These are phyloP conservation scores for Harrya chromipes DNA, from an alignment of 768 basidiomycete genomes.

Conservation along the genomic window DNA sequence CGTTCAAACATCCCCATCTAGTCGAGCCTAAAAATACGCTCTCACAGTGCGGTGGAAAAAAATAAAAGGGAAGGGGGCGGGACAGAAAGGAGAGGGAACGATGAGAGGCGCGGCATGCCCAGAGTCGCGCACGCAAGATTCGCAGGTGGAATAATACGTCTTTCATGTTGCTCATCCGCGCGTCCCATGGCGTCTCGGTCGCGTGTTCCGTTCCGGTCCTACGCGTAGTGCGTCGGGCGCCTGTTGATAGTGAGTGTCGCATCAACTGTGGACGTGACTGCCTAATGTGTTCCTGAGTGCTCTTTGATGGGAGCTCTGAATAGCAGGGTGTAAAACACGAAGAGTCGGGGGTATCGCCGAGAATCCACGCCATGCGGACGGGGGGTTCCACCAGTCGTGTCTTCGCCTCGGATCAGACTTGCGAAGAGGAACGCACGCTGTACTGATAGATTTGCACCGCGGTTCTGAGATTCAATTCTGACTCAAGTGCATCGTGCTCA, in stretches of 20 bases:
- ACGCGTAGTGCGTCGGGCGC: too few relatives aligned
- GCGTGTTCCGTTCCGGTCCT: too few relatives aligned
- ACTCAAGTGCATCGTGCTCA: too few relatives aligned
- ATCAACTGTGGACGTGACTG: too few relatives aligned
- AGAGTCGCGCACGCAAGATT: constrained; percentile 12
- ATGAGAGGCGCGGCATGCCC: neutral
- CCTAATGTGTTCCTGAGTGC: too few relatives aligned
- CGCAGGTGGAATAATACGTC: neutral
- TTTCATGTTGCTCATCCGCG: too few relatives aligned
- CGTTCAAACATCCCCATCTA: neutral
- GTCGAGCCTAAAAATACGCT: neutral
- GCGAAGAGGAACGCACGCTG: neutral
- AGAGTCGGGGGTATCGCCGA: neutral
- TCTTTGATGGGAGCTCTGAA: too few relatives aligned
- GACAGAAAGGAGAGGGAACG: neutral
- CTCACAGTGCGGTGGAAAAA: too few relatives aligned
- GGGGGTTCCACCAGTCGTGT: neutral
- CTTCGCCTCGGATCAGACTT: constrained; percentile 24
- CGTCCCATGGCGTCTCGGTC: neutral
- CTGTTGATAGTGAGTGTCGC: too few relatives aligned
- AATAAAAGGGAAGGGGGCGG: neutral
- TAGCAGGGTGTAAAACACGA: neutral
- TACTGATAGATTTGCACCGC: constrained; percentile 15
- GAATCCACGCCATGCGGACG: constrained; percentile 7
- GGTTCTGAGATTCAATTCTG: constrained; percentile 1